A percentile compares a stretch with the other conserved stretches of the same genome.
Conservation (phyloP, 495 filamentous ascomycete genomes). For the Podospora comata region DNA sequence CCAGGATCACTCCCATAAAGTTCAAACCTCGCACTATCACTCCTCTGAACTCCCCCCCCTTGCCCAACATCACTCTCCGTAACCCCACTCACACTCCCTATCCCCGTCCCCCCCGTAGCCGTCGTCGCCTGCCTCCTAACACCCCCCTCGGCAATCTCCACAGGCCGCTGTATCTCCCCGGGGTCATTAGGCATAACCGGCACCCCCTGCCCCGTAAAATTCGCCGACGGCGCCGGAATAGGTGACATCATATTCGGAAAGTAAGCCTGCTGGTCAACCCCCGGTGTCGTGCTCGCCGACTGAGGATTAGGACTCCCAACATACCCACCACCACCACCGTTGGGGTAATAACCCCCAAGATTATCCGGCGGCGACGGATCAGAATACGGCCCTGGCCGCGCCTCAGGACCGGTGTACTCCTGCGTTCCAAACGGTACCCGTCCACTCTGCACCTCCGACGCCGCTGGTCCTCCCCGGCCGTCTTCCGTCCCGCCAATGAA, state of each 20-base stretch:
- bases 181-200: not conserved
- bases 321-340: not conserved
- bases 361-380: not conserved
- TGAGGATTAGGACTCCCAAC: not conserved
- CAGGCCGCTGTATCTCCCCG: not conserved
- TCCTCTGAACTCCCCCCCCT: not conserved
- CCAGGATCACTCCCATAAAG: conserved; percentile 28
- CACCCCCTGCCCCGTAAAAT: not conserved
- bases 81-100: conserved; percentile 37
- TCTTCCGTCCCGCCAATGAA: not conserved
- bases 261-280: not conserved
- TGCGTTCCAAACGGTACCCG: not conserved
- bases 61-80: conserved; percentile 2
- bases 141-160: not conserved
- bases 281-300: not conserved
- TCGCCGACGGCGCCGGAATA: not conserved
- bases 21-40: conserved; percentile 24
- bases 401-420: not conserved
- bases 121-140: not conserved
- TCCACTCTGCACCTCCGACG: not conserved
- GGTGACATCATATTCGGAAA: not conserved
- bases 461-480: not conserved
- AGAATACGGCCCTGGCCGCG: not conserved
- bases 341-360: not conserved
- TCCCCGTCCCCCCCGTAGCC: not conserved